phyloP scores from a whole-genome alignment of 2,329 filamentous ascomycete genomes.

The Colletotrichum plurivorum region DNA sequence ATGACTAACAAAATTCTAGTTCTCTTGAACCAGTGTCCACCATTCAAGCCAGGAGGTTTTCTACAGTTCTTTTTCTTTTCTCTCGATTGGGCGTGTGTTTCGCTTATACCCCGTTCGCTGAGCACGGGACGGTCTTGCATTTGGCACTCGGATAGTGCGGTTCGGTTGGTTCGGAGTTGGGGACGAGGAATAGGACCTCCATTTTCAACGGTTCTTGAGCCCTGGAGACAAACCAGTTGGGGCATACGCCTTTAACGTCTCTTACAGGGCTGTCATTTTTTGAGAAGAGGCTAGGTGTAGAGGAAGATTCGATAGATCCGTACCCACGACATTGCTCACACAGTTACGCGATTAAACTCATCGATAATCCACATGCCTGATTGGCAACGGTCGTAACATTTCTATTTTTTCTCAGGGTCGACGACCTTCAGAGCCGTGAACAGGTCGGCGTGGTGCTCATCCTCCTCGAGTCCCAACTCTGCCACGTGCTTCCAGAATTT shows the following conservation, averaged over 20 bases:
- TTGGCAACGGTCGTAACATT: conserved; percentile 12
- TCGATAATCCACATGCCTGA: conserved; percentile 11
- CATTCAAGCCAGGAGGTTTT: conserved; percentile 1
- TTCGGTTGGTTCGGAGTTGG: conserved; percentile 40
- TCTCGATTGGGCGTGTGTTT: conserved; percentile 33
- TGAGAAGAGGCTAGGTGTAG: conserved; percentile 17
- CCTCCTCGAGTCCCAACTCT: conserved; percentile 75
- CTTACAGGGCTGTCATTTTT: conserved; percentile 1
- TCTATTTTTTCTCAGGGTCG: conserved; percentile 34
- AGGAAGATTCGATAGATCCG: conserved; percentile 36
- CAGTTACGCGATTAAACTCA: background rate
- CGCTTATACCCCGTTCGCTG: conserved; percentile 38
- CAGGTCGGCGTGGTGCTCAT: conserved; percentile 64
- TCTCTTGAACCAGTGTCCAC: conserved; percentile 33
- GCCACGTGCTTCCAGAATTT: conserved; percentile 87
- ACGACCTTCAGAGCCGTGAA: conserved; percentile 67
- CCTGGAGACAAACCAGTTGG: conserved; percentile 18
- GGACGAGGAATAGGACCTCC: conserved; percentile 31
- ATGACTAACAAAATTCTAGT: conserved; percentile 26
- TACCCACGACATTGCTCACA: background rate
- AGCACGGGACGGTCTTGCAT: conserved; percentile 41
- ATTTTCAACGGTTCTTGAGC: conserved; percentile 28
- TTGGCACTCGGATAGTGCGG: conserved; percentile 37
- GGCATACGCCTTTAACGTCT: conserved; percentile 27
- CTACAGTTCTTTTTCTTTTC: conserved; percentile 25